Evolutionary conservation across 176 grass and related monocot species (phyloP), one percentile per base, ranked within the genome.

Genomic region (Avena atlantica): DNA sequence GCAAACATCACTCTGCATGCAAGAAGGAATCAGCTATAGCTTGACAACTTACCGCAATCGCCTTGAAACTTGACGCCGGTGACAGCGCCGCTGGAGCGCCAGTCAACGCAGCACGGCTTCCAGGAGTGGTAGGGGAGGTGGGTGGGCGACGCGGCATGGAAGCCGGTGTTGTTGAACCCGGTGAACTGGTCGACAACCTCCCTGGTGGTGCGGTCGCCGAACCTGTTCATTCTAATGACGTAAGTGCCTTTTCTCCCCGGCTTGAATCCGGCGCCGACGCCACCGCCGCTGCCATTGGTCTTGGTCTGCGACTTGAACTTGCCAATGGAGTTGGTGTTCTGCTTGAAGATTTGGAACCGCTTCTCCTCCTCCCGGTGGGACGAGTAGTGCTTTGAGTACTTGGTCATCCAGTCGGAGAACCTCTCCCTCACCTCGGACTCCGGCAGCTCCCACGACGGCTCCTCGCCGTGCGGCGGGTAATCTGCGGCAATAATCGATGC

Each of bases 81-180:
- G 76, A 81, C 61, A 31, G 78, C 85, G 53, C 85, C 76, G 21
- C 61, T 81, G 66, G 55, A 78, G 72, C 85, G 42, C 85, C 85
- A 87, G 52, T 87, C 84, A 53, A 86, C 74, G 65, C 82, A 84
- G 70, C 82, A 63, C 3, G 82, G 85, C 49, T 12, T 68, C 12
- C 12, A 49, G 6, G 74, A 72, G 67, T 83, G 31, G 11, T 50
- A 5, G 13, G 76, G 15, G 58, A 78, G 56, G 8, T 7, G 4
- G 25, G 12, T 47, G n/a, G 76, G 40, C 6, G 3, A 9, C 12
- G 44, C 19, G 12, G 83, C 0, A 4, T 6, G 15, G 5, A 62
- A 48, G 9, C 20, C 4, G 8, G 53, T 15, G 11, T 6, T 66
- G 40, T 27, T 44, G 24, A 58, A 16, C 13, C 83, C 77, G 6